Conservation (phyloP, 306 rosid species). For the Rubus parviflorus region DNA sequence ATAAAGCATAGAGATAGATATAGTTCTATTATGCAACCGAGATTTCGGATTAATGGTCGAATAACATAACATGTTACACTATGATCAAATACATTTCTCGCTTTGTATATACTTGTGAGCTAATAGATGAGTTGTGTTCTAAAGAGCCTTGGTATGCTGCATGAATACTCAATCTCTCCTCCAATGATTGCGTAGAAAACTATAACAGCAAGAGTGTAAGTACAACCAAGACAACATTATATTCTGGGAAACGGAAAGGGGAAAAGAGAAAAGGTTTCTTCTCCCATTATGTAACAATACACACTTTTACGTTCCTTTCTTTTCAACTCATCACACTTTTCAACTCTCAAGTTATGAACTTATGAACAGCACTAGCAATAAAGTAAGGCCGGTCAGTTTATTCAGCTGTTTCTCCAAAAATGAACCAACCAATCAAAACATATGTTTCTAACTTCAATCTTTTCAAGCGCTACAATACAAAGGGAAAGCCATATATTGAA, state of each 20-base stretch:
- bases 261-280: not conserved
- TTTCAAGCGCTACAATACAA: not conserved
- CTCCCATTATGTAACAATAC: not conserved
- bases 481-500: not conserved
- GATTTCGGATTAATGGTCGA: not conserved
- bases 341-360: slow-evolving; percentile 7
- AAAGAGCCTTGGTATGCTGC: slow-evolving; percentile 17
- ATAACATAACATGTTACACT: not conserved
- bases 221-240: slow-evolving; percentile 13
- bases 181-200: slow-evolving; percentile 21
- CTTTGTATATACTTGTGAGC: not conserved
- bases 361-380: not conserved
- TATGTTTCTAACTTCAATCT: slow-evolving; percentile 1
- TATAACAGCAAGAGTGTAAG: slow-evolving; percentile 18
- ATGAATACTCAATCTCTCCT: slow-evolving; percentile 20
- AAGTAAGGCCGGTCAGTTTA: not conserved
- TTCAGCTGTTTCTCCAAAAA: not conserved
- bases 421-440: not conserved
- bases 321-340: not conserved
- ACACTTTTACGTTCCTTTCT: slow-evolving; percentile 3
- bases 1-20: not conserved
- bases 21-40: not conserved
- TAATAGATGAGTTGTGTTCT: not conserved
- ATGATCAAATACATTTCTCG: not conserved
- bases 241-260: slow-evolving; percentile 3